Evolutionary conservation across 805 yeast species (phyloP), one percentile per base, ranked within the genome.

Genomic region (Jamesozyma hellenica): DNA sequence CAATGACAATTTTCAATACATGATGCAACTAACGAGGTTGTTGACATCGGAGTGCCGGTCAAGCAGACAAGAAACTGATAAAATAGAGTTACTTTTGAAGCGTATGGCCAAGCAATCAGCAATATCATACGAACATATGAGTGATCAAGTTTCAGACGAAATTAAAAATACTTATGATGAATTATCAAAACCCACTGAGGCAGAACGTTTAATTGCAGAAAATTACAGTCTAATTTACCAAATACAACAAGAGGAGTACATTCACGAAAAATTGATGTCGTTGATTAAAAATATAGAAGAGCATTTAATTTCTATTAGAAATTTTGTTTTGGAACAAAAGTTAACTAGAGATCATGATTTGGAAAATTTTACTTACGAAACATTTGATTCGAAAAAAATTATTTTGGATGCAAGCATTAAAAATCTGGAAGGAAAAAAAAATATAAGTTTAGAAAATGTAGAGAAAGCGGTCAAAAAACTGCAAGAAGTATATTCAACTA

Each of bases 71-170:
- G 56, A 56, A 32, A 55, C 56, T 3, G 60, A 53, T 14, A 47
- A 46, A 29, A 45, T 57, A 8, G 54, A 49, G 18, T 45, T 39
- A 21, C 39, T 53, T 3, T 38, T 57, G 8, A 49, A 48, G 34
- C 43, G 57, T 25, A 41, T 57, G 13, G 57, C 64, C 3, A 55
- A 54, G 39, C 59, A 56, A 32, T 50, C 58, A 2, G 51, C 54
- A 0, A 44, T 55, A 14, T 45, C 52, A 6, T 58, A 51, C 40
- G 57, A 55, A 13, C 46, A 50, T 13, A 41, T 53, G 3, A 43
- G 46, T 10, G 42, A 38, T 3, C 33, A 36, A 3, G 51, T 51
- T 3, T 16, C 42, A 11, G 39, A 42, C 6, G 46, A 42, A 23
- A 47, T 45, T 9, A 27, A 29, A 15, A 41, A 39, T 5, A 36